Evolutionary conservation across 441 rosid species (phyloP), one percentile per base, ranked within the genome.

Genomic region (Francoa sonchifolia): DNA sequence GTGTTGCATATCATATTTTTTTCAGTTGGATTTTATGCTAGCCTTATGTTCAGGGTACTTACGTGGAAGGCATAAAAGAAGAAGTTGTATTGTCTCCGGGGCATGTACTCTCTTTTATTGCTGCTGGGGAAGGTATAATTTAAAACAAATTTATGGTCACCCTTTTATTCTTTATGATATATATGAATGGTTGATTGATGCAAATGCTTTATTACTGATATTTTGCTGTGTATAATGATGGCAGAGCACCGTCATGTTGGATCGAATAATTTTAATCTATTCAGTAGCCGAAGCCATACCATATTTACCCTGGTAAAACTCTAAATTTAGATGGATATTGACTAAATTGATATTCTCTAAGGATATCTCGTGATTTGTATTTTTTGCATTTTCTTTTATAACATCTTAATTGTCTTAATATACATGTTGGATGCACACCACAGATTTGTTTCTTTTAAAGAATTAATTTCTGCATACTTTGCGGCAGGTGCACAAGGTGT

Each of bases 211-310:
- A 21, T 35, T 13, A 16, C 38, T 45, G 26, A 36, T 15, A 6
- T 49, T 48, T 44, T 58, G 42, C 32, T 54, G 14, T 43, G 44
- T 55, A 35, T 37, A n/a, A n/a, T 52, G 16, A 50, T 58, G 63
- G 65, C 85, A 93, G 99, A 93, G 50, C 97, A 93, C 67, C 99
- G 97, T 44, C 99, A 93, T 48, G 96, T 93, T 65, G 99, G 99
- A 51, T 93, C 97, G 30, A 93, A 93, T 74, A 93, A 93, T 59
- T 93, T 93, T 65, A 93, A 93, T 59, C 72, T 93, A 44, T 55
- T 88, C 45, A 93, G 97, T 53, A 93, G 99, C 71, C 77, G 99
- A 71, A 93, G 99, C 71, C 99, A 93, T 72, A 93, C 97, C 41
- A 76, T 93, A 53, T 92, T 93, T 59, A 93, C 97, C 10, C 63